phyloP scores from a whole-genome alignment of 257 asterid species.

The Solanum commersonii region DNA sequence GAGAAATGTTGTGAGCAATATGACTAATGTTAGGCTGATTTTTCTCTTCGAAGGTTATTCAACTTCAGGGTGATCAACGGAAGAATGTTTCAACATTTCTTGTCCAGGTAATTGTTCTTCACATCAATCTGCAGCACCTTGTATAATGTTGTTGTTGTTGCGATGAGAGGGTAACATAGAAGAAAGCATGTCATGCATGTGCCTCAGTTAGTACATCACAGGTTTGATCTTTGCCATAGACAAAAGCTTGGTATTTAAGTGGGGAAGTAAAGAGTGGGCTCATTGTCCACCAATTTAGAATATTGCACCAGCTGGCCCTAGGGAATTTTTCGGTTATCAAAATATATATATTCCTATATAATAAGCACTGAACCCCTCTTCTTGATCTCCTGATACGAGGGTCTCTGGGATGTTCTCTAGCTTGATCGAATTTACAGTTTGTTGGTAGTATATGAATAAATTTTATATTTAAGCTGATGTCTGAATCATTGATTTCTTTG shows the following conservation, averaged over 20 bases:
- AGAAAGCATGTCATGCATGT: background rate
- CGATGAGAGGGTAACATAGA: background rate
- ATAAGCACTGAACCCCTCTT: background rate
- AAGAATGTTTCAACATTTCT: conserved; percentile 69
- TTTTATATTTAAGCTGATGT: background rate
- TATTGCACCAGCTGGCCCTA: background rate
- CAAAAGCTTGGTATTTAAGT: background rate
- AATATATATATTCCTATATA: background rate
- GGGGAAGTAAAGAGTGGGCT: background rate
- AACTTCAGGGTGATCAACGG: conserved; percentile 84
- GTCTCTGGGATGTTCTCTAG: background rate
- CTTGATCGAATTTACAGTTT: background rate
- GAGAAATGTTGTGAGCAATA: background rate
- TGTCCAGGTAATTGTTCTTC: conserved; percentile 34
- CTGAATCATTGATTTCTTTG: background rate
- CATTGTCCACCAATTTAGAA: background rate
- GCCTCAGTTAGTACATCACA: background rate
- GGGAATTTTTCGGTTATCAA: background rate
- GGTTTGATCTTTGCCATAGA: background rate
- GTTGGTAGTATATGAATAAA: background rate
- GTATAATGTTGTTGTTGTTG: background rate
- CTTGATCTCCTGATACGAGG: background rate
- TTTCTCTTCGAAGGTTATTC: conserved; percentile 43
- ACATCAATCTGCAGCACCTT: background rate
- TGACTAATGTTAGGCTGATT: background rate